Percentiles rank a stretch among this genome's conserved stretches.
Evolutionary conservation across 1,284 basidiomycete genomes (phyloP).

Genomic region (Leccinum huronense): DNA sequence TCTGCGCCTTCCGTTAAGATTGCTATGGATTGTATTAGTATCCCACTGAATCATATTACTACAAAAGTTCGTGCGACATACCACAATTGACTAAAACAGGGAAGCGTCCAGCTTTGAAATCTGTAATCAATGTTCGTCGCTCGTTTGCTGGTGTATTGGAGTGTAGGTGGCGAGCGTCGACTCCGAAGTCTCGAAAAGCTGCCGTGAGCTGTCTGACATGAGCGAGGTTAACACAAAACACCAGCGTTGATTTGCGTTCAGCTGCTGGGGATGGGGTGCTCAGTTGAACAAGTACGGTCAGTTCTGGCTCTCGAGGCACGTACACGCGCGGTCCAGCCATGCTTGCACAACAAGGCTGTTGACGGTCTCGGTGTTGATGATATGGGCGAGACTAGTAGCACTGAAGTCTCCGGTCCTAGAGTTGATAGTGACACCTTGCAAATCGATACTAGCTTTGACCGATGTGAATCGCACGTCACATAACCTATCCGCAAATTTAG

Average conservation of each 20-base stretch:
- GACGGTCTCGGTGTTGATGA: slow-evolving; percentile 75
- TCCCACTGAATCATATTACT: neutral
- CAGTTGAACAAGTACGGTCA: slow-evolving; percentile 2
- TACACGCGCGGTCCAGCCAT: slow-evolving; percentile 81
- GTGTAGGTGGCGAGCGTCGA: slow-evolving; percentile 86
- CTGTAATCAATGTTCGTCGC: slow-evolving; percentile 62
- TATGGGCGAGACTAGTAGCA: slow-evolving; percentile 68
- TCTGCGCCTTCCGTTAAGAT: slow-evolving; percentile 92
- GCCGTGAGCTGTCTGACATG: slow-evolving; percentile 82
- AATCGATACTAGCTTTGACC: slow-evolving; percentile 71
- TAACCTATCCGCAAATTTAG: slow-evolving; percentile 53
- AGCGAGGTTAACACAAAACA: slow-evolving; percentile 86
- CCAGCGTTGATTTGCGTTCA: slow-evolving; percentile 78
- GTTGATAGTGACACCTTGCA: slow-evolving; percentile 67
- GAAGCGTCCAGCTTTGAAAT: slow-evolving; percentile 72
- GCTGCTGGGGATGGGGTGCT: slow-evolving; percentile 34
- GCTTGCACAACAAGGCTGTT: slow-evolving; percentile 77
- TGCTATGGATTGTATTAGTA: slow-evolving; percentile 43
- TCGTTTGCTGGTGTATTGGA: slow-evolving; percentile 67
- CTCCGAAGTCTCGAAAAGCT: slow-evolving; percentile 70
- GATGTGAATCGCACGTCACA: slow-evolving; percentile 82
- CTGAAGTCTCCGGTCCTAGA: slow-evolving; percentile 76
- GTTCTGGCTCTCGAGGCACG: slow-evolving; percentile 17
- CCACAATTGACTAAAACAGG: slow-evolving; percentile 94
- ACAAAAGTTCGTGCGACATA: slow-evolving; percentile 35